Percentiles rank a stretch among this genome's conserved stretches.
Evolutionary conservation across 2,329 filamentous ascomycete genomes (phyloP).

Genomic region (Davidsoniella neocaledoniae): DNA sequence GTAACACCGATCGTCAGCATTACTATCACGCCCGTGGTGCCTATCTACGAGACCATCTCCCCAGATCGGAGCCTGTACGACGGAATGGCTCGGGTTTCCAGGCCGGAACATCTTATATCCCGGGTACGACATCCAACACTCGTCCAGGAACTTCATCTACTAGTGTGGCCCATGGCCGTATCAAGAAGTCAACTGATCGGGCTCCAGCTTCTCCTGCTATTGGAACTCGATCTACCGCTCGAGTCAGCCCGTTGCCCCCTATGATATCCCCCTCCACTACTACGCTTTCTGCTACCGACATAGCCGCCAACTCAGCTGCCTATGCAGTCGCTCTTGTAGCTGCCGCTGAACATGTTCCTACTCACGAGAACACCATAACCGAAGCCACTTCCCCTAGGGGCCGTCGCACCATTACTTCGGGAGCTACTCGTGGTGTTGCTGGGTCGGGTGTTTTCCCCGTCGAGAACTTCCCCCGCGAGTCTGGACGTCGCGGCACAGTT

Average conservation of each 20-base stretch:
- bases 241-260: not conserved
- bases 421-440: slow-evolving; percentile 7
- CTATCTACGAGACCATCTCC: not conserved
- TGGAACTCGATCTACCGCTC: not conserved
- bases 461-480: slow-evolving; percentile 10
- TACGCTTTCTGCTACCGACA: not conserved
- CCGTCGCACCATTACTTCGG: slow-evolving; percentile 7
- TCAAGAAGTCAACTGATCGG: slow-evolving; percentile 2
- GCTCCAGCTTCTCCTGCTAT: not conserved
- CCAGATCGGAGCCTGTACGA: not conserved
- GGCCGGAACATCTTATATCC: not conserved
- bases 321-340: not conserved
- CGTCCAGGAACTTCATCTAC: not conserved
- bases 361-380: not conserved
- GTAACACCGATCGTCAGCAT: slow-evolving; percentile 3
- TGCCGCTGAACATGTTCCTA: not conserved
- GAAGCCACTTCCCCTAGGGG: slow-evolving; percentile 1
- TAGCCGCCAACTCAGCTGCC: not conserved
- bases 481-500: slow-evolving; percentile 24
- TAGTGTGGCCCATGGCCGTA: not conserved
- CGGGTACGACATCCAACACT: no score
- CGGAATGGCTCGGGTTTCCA: not conserved
- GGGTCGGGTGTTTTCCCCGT: slow-evolving; percentile 10
- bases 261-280: not conserved
- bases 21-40: slow-evolving; percentile 2